Evolutionary conservation across 306 rosid species (phyloP).

Genomic region (Malus sieversii): DNA sequence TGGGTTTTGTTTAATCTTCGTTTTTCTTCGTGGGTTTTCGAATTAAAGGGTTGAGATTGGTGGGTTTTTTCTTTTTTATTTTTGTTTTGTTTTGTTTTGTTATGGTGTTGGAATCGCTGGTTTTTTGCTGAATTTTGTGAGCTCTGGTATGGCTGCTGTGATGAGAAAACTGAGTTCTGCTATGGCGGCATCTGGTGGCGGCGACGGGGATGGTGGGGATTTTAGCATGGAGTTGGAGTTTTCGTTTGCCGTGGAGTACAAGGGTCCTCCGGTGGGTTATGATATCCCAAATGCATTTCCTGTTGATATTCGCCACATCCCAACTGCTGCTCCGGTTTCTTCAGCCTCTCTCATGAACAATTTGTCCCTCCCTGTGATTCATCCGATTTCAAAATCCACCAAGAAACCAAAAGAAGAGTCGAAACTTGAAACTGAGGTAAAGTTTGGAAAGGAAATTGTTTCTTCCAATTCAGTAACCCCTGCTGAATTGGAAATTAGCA

Average conservation of each 20-base stretch:
- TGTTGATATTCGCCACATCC: conserved; percentile 40
- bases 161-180: conserved; percentile 31
- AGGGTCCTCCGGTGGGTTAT: conserved; percentile 47
- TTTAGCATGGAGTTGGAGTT: conserved; percentile 31
- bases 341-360: conserved; percentile 24
- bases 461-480: not conserved
- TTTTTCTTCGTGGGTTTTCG: not conserved
- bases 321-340: conserved; percentile 41
- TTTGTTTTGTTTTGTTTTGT: not conserved
- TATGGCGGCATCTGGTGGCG: conserved; percentile 19
- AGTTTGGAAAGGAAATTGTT: not conserved
- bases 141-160: conserved; percentile 40
- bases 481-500: not conserved
- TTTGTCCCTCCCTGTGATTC: conserved; percentile 43
- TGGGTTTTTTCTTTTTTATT: not conserved
- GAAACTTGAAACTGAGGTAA: not conserved
- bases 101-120: not conserved
- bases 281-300: conserved; percentile 51
- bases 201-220: conserved; percentile 17
- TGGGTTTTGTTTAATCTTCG: not conserved
- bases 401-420: not conserved
- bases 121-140: not conserved
- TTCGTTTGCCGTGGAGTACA: conserved; percentile 60
- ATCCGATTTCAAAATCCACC: conserved; percentile 39
- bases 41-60: not conserved